Conservation (phyloP, 1,284 basidiomycete genomes). For the Tilletia caries region DNA sequence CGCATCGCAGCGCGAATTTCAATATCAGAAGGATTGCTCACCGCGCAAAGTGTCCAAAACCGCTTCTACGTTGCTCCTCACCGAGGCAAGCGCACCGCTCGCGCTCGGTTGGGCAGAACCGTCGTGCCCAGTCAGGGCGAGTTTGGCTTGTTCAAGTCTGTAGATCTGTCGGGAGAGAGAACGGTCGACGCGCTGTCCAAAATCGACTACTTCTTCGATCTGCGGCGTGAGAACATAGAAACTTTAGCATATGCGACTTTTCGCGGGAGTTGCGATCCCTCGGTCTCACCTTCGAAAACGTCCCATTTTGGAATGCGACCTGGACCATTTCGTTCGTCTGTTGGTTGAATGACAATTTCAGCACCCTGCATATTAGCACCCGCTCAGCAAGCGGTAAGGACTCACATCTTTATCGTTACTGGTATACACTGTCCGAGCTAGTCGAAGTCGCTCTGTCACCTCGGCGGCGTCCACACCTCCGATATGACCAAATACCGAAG, state of each 20-base stretch:
- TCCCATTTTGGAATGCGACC: not conserved
- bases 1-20: too few relatives aligned
- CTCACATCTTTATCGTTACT: not conserved
- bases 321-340: slow-evolving; percentile 10
- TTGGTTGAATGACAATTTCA: not conserved
- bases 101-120: not conserved
- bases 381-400: not conserved
- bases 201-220: slow-evolving; percentile 11
- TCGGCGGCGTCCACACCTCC: not conserved
- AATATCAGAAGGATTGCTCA: not conserved
- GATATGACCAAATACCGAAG: not conserved
- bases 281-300: slow-evolving; percentile 7
- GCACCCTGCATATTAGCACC: not conserved
- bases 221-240: not conserved
- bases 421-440: not conserved
- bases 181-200: not conserved
- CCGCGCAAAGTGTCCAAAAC: not conserved
- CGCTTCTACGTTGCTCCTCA: not conserved
- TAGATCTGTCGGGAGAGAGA: slow-evolving; percentile 1
- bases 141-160: not conserved
- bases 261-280: too few relatives aligned
- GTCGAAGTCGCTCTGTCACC: not conserved
- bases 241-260: too few relatives aligned
- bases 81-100: not conserved
- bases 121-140: not conserved